These are phyloP conservation scores for Ophiostoma ips DNA, from an alignment of 2,329 filamentous ascomycete species.

Conservation along the genomic window DNA sequence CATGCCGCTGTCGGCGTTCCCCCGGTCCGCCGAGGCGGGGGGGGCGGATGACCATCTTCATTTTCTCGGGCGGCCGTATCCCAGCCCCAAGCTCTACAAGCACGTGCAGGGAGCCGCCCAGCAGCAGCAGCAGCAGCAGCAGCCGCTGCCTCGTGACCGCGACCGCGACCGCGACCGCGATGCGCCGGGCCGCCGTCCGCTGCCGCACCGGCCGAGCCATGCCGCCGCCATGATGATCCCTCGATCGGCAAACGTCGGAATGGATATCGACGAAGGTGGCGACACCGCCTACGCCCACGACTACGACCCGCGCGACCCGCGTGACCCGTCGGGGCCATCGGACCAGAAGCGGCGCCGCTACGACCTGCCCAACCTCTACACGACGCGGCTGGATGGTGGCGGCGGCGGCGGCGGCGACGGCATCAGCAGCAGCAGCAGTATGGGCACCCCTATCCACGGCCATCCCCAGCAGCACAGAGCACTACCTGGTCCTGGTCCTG, in stretches of 20 bases:
- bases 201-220: background rate
- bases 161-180: no score
- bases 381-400: background rate
- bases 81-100: background rate
- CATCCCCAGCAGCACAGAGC: background rate
- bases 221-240: background rate
- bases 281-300: no score
- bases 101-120: background rate
- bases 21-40: background rate
- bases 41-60: background rate
- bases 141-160: no score
- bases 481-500: background rate
- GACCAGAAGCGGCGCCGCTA: conserved; percentile 51
- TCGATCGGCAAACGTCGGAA: conserved; percentile 12
- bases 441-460: background rate
- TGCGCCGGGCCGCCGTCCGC: background rate
- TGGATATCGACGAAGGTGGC: background rate
- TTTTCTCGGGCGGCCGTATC: background rate
- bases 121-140: background rate
- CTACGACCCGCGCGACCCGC: conserved; percentile 24
- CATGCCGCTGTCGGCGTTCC: background rate
- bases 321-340: conserved; percentile 29
- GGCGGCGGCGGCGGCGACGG: background rate
- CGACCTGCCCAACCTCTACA: conserved; percentile 21
- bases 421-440: no score